phyloP scores from a whole-genome alignment of 2,329 filamentous ascomycete genomes.

The Diaporthe ilicicola region DNA sequence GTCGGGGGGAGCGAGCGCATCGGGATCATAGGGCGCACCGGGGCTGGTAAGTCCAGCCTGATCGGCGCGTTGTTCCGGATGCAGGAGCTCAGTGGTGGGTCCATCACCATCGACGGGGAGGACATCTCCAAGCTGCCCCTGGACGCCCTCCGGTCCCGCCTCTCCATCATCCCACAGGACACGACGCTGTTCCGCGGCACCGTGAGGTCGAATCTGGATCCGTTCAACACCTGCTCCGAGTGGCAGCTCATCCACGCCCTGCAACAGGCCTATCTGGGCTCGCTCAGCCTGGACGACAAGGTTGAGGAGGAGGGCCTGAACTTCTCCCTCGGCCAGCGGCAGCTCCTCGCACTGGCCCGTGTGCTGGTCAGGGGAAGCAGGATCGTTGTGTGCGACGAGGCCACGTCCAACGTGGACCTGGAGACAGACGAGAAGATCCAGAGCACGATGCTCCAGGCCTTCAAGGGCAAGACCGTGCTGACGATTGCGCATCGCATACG shows the following conservation, averaged over 20 bases:
- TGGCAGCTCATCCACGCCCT: constrained; percentile 8
- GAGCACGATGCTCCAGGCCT: constrained; percentile 68
- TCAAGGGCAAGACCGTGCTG: constrained; percentile 21
- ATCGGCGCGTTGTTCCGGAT: constrained; percentile 85
- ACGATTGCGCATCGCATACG: constrained; percentile 44
- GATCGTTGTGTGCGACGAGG: constrained; percentile 81
- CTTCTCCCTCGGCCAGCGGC: constrained; percentile 72
- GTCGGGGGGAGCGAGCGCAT: background rate
- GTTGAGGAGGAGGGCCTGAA: constrained; percentile 75
- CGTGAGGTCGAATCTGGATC: constrained; percentile 11
- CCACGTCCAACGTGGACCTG: constrained; percentile 79
- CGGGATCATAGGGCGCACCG: constrained; percentile 78
- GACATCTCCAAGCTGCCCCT: constrained; percentile 79
- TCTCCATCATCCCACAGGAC: constrained; percentile 87
- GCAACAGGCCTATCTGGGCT: background rate
- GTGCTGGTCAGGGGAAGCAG: constrained; percentile 76
- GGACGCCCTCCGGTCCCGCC: constrained; percentile 76
- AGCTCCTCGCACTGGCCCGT: constrained; percentile 76
- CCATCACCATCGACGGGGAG: constrained; percentile 71
- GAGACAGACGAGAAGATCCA: constrained; percentile 79
- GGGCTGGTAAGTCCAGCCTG: constrained; percentile 84
- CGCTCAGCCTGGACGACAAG: constrained; percentile 61
- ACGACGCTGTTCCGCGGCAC: constrained; percentile 78
- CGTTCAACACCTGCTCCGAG: constrained; percentile 15
- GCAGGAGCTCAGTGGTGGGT: constrained; percentile 69